Base-by-base conservation (phyloP, 75 land plant species). In the Cryptomeria japonica region DNA sequence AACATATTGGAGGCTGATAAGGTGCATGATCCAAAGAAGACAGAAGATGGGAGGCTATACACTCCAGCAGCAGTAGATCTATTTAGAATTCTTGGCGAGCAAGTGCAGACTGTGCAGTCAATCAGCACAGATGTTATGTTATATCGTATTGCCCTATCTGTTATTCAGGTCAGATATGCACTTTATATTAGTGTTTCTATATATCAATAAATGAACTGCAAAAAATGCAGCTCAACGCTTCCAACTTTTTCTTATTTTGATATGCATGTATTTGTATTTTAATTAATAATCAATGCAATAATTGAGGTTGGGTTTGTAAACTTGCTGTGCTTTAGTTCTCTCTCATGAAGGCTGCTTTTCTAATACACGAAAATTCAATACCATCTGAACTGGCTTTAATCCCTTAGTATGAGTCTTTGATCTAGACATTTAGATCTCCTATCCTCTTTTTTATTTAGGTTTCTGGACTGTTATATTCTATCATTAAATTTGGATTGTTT, bases 101-200 rank as follows among this genome's bases (percentile, higher is more conserved):
- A 98, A 92, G 97, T 98, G 68, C 99, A 98, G 87, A 95, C 93
- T 91, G 99, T 98, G 72, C 93, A 97, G 83, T 99, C 97, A 32
- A 98, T 94, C 89, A 98, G 99, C 92, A 98, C 99, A 39, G 99
- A 98, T 92, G 90, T 98, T 41, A 98, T 98, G 99, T 91, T 98
- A 32, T 97, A 98, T 88, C 94, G 99, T 42, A 93, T 93, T 87
- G 96, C 99, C 86, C 95, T 98, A 87, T 95, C 99, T 38, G 93
- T 97, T 61, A 97, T 98, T 79, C 99, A 97, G 99, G 99, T 86
- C 90, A n/a, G 46, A 22, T n/a, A 44, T 46, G 46, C 31, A 31
- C 34, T 46, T 46, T 82, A 44, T 82, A 11, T 1, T 42, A 39
- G n/a, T 80, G 4, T 42, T 25, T 37, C 16, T 19, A 2, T 44